phyloP scores from a whole-genome alignment of 2,329 filamentous ascomycete genomes.

The Metarhizium humberi region DNA sequence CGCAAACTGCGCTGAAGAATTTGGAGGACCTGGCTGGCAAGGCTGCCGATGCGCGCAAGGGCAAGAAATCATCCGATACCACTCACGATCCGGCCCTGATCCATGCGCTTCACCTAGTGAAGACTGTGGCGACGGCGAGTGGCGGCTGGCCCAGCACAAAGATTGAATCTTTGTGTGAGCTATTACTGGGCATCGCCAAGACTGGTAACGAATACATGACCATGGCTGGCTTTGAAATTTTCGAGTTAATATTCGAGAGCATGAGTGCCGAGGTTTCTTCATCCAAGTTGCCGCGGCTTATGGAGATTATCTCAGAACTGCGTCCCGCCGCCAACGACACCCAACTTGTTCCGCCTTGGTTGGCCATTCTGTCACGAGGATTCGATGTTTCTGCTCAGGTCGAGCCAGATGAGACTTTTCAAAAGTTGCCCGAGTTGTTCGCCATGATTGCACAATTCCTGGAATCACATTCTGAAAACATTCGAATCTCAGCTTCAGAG shows the following conservation, averaged over 20 bases:
- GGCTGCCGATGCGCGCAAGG: slow-evolving; percentile 52
- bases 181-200: slow-evolving; percentile 78
- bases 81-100: slow-evolving; percentile 76
- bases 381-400: slow-evolving; percentile 91
- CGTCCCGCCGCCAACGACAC: slow-evolving; percentile 90
- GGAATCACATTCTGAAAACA: slow-evolving; percentile 81
- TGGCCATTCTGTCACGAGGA: slow-evolving; percentile 86
- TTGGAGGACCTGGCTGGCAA: slow-evolving; percentile 64
- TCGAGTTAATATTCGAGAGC: slow-evolving; percentile 90
- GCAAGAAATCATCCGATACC: slow-evolving; percentile 48
- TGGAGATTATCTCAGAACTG: slow-evolving; percentile 87
- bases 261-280: slow-evolving; percentile 84
- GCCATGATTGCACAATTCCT: slow-evolving; percentile 71
- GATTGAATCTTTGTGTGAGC: slow-evolving; percentile 83
- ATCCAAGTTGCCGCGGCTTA: slow-evolving; percentile 76
- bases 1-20: slow-evolving; percentile 77
- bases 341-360: slow-evolving; percentile 90
- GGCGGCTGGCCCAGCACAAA: slow-evolving; percentile 96
- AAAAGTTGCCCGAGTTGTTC: slow-evolving; percentile 81
- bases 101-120: slow-evolving; percentile 85
- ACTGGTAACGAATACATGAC: slow-evolving; percentile 93
- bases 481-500: slow-evolving; percentile 87
- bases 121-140: slow-evolving; percentile 76
- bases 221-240: slow-evolving; percentile 93
- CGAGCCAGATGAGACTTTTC: slow-evolving; percentile 82